Percentiles rank a stretch among this genome's conserved stretches.
phyloP scores from a whole-genome alignment of 2,329 filamentous ascomycete species.

The Emergomyces orientalis region DNA sequence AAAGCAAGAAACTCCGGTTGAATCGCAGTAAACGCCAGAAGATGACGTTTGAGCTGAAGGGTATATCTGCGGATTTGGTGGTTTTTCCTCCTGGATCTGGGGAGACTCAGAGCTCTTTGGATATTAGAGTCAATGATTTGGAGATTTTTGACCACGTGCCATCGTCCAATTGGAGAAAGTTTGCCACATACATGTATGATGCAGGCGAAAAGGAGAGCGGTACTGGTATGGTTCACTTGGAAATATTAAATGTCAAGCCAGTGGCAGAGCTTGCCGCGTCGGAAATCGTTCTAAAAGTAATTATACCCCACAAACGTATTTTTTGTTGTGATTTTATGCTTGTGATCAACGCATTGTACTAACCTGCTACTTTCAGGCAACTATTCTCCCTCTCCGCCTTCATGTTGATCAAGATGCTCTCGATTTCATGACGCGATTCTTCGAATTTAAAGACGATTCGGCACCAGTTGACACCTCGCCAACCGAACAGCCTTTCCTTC shows the following conservation, averaged over 20 bases:
- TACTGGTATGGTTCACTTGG: constrained; percentile 80
- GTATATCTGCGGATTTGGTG: constrained; percentile 72
- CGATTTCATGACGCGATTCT: constrained; percentile 94
- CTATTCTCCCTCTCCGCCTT: constrained; percentile 71
- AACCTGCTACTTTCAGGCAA: constrained; percentile 39
- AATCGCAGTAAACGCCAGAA: constrained; percentile 85
- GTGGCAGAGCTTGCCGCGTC: constrained; percentile 74
- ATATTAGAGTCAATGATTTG: constrained; percentile 70
- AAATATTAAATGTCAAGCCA: constrained; percentile 80
- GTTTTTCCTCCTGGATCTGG: constrained; percentile 65
- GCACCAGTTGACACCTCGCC: constrained; percentile 39
- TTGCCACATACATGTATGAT: constrained; percentile 85
- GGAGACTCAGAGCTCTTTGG: constrained; percentile 79
- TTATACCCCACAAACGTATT: constrained; percentile 11
- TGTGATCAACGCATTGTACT: constrained; percentile 10
- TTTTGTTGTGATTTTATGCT: not conserved
- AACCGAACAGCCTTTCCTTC: constrained; percentile 74
- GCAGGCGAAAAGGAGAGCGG: constrained; percentile 77
- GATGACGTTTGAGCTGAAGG: constrained; percentile 85
- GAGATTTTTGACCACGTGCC: constrained; percentile 92
- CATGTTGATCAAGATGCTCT: constrained; percentile 97
- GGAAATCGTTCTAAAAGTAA: constrained; percentile 71
- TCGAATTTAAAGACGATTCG: constrained; percentile 85
- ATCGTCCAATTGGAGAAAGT: constrained; percentile 96
- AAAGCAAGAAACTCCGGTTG: constrained; percentile 58